phyloP scores from a whole-genome alignment of 1,284 basidiomycete species.

The Cryptococcus sp. region DNA sequence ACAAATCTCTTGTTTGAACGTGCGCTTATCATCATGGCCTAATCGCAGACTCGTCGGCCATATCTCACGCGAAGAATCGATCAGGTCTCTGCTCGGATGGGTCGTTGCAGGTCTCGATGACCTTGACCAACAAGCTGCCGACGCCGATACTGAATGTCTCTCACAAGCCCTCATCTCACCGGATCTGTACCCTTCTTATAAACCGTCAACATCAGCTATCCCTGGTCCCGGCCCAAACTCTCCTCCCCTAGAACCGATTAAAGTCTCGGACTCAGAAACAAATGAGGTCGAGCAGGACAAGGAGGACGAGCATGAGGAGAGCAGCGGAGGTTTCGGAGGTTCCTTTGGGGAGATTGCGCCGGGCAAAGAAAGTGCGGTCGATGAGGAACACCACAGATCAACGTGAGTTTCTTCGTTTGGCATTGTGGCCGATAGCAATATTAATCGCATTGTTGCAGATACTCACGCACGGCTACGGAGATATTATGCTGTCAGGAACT shows the following conservation, averaged over 20 bases:
- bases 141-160: conserved; percentile 34
- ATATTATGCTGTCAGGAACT: conserved; percentile 87
- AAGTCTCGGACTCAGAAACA: conserved; percentile 14
- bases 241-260: conserved; percentile 32
- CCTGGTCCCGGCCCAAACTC: conserved; percentile 27
- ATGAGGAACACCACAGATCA: conserved; percentile 29
- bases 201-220: conserved; percentile 7
- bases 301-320: conserved; percentile 4
- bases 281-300: conserved; percentile 1
- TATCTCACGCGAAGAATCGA: conserved; percentile 44
- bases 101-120: conserved; percentile 50
- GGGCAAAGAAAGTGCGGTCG: conserved; percentile 28
- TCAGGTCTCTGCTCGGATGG: conserved; percentile 49
- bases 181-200: conserved; percentile 35
- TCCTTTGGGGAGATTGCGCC: conserved; percentile 28
- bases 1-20: background rate
- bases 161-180: conserved; percentile 26
- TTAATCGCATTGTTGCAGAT: conserved; percentile 58
- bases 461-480: conserved; percentile 92
- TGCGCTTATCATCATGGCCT: background rate
- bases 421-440: background rate
- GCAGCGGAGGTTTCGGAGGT: conserved; percentile 7
- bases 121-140: conserved; percentile 42
- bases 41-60: conserved; percentile 44
- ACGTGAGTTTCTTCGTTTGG: conserved; percentile 25